Evolutionary conservation across 768 basidiomycete genomes (phyloP), one percentile per base, ranked within the genome.

Genomic region (Clitopilus hobsonii): DNA sequence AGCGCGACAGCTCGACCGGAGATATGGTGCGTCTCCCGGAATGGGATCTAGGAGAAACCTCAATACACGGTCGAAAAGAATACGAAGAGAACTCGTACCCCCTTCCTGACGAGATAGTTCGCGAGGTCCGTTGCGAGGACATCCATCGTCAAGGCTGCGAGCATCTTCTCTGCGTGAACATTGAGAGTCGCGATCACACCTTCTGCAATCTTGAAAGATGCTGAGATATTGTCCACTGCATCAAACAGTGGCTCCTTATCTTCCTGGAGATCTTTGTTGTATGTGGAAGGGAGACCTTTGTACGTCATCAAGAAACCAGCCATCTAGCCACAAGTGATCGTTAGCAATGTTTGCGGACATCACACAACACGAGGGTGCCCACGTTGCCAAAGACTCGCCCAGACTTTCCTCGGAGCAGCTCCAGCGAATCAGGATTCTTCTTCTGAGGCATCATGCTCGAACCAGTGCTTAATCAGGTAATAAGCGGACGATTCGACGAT

Each of bases 381-480:
- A 90, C 93, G 65, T 93, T 87, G 55, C 97, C 97, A 71, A 98
- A 96, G 20, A 96, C 80, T 24, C 97, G 86, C 4, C 97, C 97
- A 27, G 90, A 83, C 71, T 99, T 99, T 62, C 97, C 97, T 55
- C 97, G 86, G 55, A 99, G 77, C 20, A 99, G 78, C 70, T 99
- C 97, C 53, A 97, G 75, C 8, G 96, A 98, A 69, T 98, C 97
- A 0, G 95, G 92, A 66, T 98, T 98, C 74, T 98, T 99, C 76
- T 99, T 98, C 68, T 98, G 97, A 5, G 97, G 97, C 97, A 99
- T 99, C 67, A 99, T 98, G 61, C 95, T 98, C 36, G 95, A 98
- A 6, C 97, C 97, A 41, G 97, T 99, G 67, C 94, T 98, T 60
- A 10, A 49, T 60, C 22, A 10, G 11, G 18, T 10, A 20, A 45